A percentile compares a stretch with the other conserved stretches of the same genome.
phyloP scores from a whole-genome alignment of 176 grass and related monocot genomes.

The Musa beccarii region DNA sequence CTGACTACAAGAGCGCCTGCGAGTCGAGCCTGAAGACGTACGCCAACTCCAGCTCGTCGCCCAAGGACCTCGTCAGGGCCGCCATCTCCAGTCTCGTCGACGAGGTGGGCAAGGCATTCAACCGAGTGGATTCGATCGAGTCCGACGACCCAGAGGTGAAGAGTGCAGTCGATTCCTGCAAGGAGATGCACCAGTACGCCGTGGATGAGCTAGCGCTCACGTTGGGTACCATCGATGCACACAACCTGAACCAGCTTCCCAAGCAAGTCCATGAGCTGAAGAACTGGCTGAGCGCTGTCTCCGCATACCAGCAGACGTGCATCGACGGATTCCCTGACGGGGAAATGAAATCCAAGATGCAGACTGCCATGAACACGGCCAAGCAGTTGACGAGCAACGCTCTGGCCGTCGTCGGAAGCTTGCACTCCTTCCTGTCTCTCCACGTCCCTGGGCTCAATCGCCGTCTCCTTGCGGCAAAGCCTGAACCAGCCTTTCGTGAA shows the following conservation, averaged over 20 bases:
- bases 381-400: conserved; percentile 10
- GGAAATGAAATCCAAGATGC: conserved; percentile 1
- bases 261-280: not conserved
- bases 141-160: conserved; percentile 43
- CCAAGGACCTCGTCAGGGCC: conserved; percentile 40
- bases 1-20: conserved; percentile 51
- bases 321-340: conserved; percentile 6
- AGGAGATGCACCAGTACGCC: conserved; percentile 36
- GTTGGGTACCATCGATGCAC: conserved; percentile 28
- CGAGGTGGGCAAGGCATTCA: conserved; percentile 46
- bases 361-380: not conserved
- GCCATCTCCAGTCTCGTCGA: conserved; percentile 43
- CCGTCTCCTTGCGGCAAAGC: not conserved
- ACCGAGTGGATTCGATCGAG: conserved; percentile 36
- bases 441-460: not conserved
- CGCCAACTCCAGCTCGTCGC: conserved; percentile 41
- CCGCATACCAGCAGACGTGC: conserved; percentile 14
- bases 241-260: conserved; percentile 21
- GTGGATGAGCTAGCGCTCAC: conserved; percentile 47
- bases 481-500: not conserved
- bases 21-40: conserved; percentile 36
- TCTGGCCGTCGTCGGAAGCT: conserved; percentile 6
- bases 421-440: not conserved
- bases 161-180: conserved; percentile 53
- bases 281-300: conserved; percentile 14